Conservation (phyloP, 2,329 filamentous ascomycete species). For the Zasmidium citrigriseum region DNA sequence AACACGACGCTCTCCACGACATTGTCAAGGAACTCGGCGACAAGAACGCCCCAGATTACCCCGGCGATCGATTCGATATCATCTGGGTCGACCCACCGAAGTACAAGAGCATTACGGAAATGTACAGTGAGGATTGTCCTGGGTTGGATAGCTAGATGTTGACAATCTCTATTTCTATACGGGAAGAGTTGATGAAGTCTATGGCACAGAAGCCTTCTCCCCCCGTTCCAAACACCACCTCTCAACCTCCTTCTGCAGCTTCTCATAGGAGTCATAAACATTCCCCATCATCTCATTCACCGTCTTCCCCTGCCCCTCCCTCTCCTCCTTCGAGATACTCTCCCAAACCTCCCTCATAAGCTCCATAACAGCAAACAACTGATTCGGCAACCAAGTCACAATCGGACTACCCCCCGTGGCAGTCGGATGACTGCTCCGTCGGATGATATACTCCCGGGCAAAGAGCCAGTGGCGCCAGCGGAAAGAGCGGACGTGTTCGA, state of each 20-base stretch:
- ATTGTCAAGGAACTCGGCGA: conserved; percentile 57
- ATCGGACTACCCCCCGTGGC: conserved; percentile 81
- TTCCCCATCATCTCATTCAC: conserved; percentile 64
- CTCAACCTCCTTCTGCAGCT: conserved; percentile 70
- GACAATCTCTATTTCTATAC: too few species aligned
- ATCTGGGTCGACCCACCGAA: conserved; percentile 60
- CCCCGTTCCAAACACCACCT: conserved; percentile 61
- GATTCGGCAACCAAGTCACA: conserved; percentile 82
- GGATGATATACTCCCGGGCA: conserved; percentile 80
- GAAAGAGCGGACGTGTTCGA: conserved; percentile 79
- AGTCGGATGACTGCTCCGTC: conserved; percentile 72
- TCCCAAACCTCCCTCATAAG: conserved; percentile 66
- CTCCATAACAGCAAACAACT: conserved; percentile 71
- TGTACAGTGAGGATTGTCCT: conserved; percentile 55
- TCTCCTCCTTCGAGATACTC: conserved; percentile 27
- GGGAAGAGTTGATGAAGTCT: background rate
- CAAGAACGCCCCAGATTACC: conserved; percentile 52
- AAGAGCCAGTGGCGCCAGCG: conserved; percentile 86
- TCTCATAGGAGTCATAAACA: conserved; percentile 64
- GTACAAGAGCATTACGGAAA: conserved; percentile 49
- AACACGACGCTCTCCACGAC: conserved; percentile 51
- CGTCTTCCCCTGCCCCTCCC: conserved; percentile 16
- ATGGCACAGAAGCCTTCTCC: conserved; percentile 4
- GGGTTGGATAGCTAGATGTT: conserved; percentile 48
- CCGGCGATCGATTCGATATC: conserved; percentile 49